phyloP scores from a whole-genome alignment of 2,329 filamentous ascomycete species.

The Lachnellula hyalina region DNA sequence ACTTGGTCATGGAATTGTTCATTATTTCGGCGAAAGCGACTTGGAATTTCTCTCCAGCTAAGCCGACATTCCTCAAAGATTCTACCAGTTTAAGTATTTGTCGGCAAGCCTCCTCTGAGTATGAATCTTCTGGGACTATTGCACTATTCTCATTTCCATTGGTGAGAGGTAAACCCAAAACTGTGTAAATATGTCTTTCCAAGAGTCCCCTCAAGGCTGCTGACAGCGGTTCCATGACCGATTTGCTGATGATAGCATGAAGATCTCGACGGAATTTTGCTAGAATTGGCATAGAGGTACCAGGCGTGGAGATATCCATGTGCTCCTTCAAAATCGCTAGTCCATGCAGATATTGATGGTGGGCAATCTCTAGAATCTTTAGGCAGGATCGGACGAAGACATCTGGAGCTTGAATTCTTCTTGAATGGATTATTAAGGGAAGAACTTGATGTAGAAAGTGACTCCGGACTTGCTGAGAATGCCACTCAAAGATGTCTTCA shows the following conservation, averaged over 20 bases:
- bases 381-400: constrained; percentile 48
- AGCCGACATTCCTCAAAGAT: constrained; percentile 57
- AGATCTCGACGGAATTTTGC: constrained; percentile 55
- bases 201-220: constrained; percentile 51
- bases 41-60: constrained; percentile 65
- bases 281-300: constrained; percentile 35
- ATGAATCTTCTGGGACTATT: constrained; percentile 13
- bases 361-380: constrained; percentile 53
- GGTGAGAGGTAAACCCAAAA: constrained; percentile 37
- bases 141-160: constrained; percentile 8
- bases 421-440: constrained; percentile 45
- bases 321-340: constrained; percentile 47
- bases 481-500: constrained; percentile 55
- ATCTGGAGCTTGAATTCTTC: constrained; percentile 31
- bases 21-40: constrained; percentile 67
- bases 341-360: constrained; percentile 52
- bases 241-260: constrained; percentile 60
- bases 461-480: constrained; percentile 53
- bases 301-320: constrained; percentile 33
- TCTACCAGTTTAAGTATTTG: constrained; percentile 53
- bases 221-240: constrained; percentile 49
- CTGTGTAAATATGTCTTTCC: constrained; percentile 43
- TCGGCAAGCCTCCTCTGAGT: constrained; percentile 38
- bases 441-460: constrained; percentile 57
- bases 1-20: constrained; percentile 58